Evolutionary conservation across 139 green algal genomes (phyloP).

Genomic region (Microglena sp.): DNA sequence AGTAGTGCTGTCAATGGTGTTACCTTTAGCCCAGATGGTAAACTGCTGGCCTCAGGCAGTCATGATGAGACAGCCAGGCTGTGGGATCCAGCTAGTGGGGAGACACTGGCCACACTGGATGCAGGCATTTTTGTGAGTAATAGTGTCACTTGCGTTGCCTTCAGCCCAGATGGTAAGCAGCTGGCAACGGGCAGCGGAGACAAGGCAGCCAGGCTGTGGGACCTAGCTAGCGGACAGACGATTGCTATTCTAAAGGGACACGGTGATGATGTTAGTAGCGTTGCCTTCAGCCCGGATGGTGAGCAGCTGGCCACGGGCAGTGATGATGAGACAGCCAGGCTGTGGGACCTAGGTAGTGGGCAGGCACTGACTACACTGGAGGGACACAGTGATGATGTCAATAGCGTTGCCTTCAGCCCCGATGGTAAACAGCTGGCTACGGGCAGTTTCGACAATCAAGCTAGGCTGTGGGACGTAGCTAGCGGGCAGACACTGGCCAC

Average conservation of each 20-base stretch:
- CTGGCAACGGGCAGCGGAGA: constrained; percentile 2
- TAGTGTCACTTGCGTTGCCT: neutral
- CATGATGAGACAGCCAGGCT: neutral
- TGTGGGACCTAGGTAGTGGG: constrained; percentile 4
- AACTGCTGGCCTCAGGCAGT: neutral
- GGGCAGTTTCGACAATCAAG: neutral
- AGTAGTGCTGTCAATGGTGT: neutral
- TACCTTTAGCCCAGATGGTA: neutral
- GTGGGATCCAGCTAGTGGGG: neutral
- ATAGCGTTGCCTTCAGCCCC: neutral
- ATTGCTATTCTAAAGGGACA: neutral
- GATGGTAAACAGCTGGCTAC: constrained; percentile 9
- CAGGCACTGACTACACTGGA: constrained; percentile 1
- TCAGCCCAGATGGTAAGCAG: neutral
- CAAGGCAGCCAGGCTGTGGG: neutral
- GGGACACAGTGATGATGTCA: neutral
- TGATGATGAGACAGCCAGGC: constrained; percentile 5
- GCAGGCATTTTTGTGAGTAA: constrained; percentile 2
- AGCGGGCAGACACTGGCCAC: neutral
- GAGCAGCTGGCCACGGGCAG: constrained; percentile 3
- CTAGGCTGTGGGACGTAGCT: constrained; percentile 2
- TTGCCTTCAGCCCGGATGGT: constrained; percentile 6
- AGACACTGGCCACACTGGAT: neutral
- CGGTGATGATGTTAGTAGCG: neutral
- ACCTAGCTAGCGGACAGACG: neutral